Conservation (phyloP, 2,329 filamentous ascomycete species). For the Lachnellula arida region DNA sequence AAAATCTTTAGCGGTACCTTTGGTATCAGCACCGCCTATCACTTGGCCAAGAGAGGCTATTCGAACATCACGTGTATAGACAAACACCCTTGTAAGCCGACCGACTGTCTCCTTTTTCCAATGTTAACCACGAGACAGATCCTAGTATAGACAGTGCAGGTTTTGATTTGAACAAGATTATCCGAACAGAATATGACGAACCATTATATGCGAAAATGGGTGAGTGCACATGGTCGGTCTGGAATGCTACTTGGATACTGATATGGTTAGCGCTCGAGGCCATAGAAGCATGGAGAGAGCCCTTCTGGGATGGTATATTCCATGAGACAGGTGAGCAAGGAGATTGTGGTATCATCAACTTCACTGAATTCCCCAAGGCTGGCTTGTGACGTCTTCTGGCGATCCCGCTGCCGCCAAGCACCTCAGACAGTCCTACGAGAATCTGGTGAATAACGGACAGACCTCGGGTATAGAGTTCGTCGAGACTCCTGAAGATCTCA, state of each 20-base stretch:
- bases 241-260: too few relatives aligned
- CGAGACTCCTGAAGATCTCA: constrained; percentile 32
- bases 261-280: constrained; percentile 3
- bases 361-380: background rate
- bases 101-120: too few relatives aligned
- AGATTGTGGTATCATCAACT: too few relatives aligned
- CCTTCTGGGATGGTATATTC: constrained; percentile 7
- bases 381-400: constrained; percentile 6
- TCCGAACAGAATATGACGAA: constrained; percentile 39
- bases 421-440: constrained; percentile 28
- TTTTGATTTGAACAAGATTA: constrained; percentile 42
- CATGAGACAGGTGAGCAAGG: constrained; percentile 8
- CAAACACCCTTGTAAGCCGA: constrained; percentile 38
- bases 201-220: constrained; percentile 11
- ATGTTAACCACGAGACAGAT: constrained; percentile 1
- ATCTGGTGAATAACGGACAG: constrained; percentile 3
- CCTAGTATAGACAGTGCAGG: constrained; percentile 8
- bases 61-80: constrained; percentile 44
- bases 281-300: constrained; percentile 7
- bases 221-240: background rate
- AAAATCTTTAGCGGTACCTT: constrained; percentile 31
- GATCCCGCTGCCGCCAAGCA: constrained; percentile 19
- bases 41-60: constrained; percentile 41
- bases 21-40: constrained; percentile 38
- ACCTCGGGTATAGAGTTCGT: constrained; percentile 23